Conservation (phyloP, 495 filamentous ascomycete species). For the Penicillium crystallinum region DNA sequence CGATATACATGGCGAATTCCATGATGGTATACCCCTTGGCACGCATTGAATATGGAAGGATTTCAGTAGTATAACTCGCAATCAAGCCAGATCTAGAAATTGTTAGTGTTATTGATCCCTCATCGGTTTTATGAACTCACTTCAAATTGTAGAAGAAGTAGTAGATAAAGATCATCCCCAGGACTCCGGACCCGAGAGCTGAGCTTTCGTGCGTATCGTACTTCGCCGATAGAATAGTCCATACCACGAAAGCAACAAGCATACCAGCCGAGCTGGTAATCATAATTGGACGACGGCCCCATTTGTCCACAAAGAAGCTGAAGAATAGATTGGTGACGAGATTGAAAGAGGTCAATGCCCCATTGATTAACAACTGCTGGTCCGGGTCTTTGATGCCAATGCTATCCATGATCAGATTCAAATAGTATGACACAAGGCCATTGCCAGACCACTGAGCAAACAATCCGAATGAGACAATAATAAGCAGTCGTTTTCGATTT, state of each 20-base stretch:
- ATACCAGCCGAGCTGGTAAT: constrained; percentile 8
- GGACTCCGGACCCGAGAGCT: constrained; percentile 2
- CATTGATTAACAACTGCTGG: constrained; percentile 39
- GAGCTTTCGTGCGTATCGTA: constrained; percentile 6
- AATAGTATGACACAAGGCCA: constrained; percentile 52
- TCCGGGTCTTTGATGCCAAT: constrained; percentile 50
- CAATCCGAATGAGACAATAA: constrained; percentile 53
- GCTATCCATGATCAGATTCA: constrained; percentile 49
- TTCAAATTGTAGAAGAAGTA: constrained; percentile 11
- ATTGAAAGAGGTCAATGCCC: constrained; percentile 11
- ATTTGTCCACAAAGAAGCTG: constrained; percentile 54
- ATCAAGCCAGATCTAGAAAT: constrained; percentile 51
- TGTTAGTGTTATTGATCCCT: background rate
- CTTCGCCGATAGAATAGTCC: constrained; percentile 6
- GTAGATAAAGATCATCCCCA: constrained; percentile 11
- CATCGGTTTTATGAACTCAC: background rate
- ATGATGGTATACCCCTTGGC: constrained; percentile 67
- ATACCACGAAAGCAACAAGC: constrained; percentile 6
- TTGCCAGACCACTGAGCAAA: constrained; percentile 66
- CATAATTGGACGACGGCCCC: constrained; percentile 53
- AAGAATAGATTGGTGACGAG: constrained; percentile 43
- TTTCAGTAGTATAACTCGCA: constrained; percentile 61
- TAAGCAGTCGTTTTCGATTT: constrained; percentile 57
- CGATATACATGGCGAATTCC: constrained; percentile 53
- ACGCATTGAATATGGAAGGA: constrained; percentile 61